Conservation (phyloP, 2,329 filamentous ascomycete species). For the Aspergillus caelatus region DNA sequence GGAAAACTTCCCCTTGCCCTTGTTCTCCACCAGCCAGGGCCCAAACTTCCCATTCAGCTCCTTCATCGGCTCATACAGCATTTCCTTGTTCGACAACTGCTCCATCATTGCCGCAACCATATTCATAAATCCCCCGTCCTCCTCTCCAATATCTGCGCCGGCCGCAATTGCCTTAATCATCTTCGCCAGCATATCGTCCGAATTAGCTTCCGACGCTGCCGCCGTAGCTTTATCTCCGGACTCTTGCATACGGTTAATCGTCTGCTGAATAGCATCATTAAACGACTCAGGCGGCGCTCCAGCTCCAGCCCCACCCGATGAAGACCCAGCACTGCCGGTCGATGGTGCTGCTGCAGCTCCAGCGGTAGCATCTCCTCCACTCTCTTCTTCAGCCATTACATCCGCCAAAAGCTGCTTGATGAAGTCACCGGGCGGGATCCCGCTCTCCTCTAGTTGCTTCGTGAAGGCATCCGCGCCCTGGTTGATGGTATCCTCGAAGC, state of each 20-base stretch:
- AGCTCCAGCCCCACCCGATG: slow-evolving; percentile 14
- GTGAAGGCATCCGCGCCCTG: slow-evolving; percentile 39
- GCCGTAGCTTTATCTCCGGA: slow-evolving; percentile 85
- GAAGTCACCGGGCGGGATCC: slow-evolving; percentile 37
- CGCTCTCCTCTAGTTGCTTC: slow-evolving; percentile 39
- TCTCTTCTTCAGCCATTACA: slow-evolving; percentile 34
- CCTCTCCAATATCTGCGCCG: slow-evolving; percentile 57
- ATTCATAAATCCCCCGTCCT: slow-evolving; percentile 87
- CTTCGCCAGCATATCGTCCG: slow-evolving; percentile 85
- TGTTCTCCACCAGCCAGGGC: slow-evolving; percentile 81
- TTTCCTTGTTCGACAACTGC: slow-evolving; percentile 96
- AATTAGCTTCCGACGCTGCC: slow-evolving; percentile 66
- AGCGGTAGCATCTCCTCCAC: slow-evolving; percentile 2
- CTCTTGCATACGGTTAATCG: slow-evolving; percentile 93
- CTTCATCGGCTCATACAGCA: slow-evolving; percentile 98
- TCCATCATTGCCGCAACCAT: slow-evolving; percentile 99
- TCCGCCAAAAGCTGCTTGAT: slow-evolving; percentile 40
- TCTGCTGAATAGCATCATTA: slow-evolving; percentile 87
- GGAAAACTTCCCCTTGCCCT: slow-evolving; percentile 58
- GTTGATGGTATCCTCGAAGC: slow-evolving; percentile 30
- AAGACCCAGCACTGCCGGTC: slow-evolving; percentile 27
- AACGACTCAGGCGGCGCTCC: slow-evolving; percentile 68
- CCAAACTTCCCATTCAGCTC: slow-evolving; percentile 93
- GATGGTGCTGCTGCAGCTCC: slow-evolving; percentile 26
- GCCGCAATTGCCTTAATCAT: slow-evolving; percentile 86